A percentile compares a stretch with the other conserved stretches of the same genome.
Conservation (phyloP, 2,329 filamentous ascomycete species). For the Polychaeton citri region DNA sequence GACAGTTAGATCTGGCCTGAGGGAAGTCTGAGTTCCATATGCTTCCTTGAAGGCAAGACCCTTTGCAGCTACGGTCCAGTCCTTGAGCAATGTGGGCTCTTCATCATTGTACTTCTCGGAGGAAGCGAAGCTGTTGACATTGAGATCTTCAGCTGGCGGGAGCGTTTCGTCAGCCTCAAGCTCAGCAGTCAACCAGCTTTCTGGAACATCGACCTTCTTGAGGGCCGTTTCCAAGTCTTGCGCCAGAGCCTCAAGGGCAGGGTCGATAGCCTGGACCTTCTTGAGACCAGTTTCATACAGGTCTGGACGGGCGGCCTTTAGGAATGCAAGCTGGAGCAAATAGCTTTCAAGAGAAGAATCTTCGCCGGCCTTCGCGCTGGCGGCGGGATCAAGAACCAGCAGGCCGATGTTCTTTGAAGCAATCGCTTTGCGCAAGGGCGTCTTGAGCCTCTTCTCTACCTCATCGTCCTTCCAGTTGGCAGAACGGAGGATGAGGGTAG, state of each 20-base stretch:
- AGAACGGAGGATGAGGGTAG: constrained; percentile 62
- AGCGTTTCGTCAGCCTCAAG: constrained; percentile 41
- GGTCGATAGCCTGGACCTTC: constrained; percentile 51
- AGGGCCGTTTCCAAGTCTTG: constrained; percentile 54
- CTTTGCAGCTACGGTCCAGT: constrained; percentile 78
- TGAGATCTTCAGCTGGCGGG: constrained; percentile 50
- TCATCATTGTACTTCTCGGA: constrained; percentile 59
- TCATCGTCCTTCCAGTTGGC: constrained; percentile 77
- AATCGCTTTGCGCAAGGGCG: constrained; percentile 55
- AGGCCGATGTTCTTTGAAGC: constrained; percentile 58
- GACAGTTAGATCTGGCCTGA: constrained; percentile 74
- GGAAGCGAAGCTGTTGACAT: constrained; percentile 66
- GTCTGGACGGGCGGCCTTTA: constrained; percentile 60
- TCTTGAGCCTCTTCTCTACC: constrained; percentile 71
- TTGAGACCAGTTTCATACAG: constrained; percentile 48
- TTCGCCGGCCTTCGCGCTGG: constrained; percentile 54
- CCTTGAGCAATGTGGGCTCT: constrained; percentile 55
- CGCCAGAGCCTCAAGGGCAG: constrained; percentile 48
- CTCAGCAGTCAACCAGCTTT: constrained; percentile 63
- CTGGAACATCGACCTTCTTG: constrained; percentile 60
- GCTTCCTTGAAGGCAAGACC: constrained; percentile 89
- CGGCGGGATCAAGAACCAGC: constrained; percentile 60
- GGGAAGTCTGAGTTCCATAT: constrained; percentile 56
- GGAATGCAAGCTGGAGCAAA: constrained; percentile 68
- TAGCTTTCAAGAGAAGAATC: constrained; percentile 49